phyloP scores from a whole-genome alignment of 129 eudicot species.

The Tagetes patula region DNA sequence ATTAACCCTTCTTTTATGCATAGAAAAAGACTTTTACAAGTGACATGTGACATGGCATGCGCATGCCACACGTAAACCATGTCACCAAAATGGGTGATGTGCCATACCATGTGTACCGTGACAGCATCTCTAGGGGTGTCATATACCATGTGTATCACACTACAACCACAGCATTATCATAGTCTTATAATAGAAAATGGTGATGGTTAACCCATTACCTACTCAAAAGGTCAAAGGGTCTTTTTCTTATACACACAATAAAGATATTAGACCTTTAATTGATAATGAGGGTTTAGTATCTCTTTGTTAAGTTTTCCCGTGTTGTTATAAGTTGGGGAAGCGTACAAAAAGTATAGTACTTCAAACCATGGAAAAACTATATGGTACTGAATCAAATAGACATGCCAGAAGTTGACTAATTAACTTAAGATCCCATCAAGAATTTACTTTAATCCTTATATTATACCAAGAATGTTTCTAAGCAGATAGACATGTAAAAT shows the following conservation, averaged over 20 bases:
- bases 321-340: neutral
- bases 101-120: neutral
- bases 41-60: neutral
- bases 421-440: neutral
- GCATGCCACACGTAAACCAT: neutral
- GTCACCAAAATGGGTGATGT: neutral
- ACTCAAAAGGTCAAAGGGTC: neutral
- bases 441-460: neutral
- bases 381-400: neutral
- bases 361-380: neutral
- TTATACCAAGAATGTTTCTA: neutral
- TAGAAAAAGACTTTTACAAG: neutral
- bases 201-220: neutral
- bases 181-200: neutral
- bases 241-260: neutral
- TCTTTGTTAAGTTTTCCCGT: neutral
- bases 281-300: neutral
- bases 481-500: slow-evolving; percentile 8
- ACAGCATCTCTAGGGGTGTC: neutral
- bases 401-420: neutral
- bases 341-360: neutral
- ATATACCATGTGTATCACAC: neutral
- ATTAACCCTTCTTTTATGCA: neutral
- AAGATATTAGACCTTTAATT: neutral
- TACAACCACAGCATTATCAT: neutral